Evolutionary conservation across 176 grass and related monocot species (phyloP), one percentile per base, ranked within the genome.

Genomic region (Paspalum notatum): DNA sequence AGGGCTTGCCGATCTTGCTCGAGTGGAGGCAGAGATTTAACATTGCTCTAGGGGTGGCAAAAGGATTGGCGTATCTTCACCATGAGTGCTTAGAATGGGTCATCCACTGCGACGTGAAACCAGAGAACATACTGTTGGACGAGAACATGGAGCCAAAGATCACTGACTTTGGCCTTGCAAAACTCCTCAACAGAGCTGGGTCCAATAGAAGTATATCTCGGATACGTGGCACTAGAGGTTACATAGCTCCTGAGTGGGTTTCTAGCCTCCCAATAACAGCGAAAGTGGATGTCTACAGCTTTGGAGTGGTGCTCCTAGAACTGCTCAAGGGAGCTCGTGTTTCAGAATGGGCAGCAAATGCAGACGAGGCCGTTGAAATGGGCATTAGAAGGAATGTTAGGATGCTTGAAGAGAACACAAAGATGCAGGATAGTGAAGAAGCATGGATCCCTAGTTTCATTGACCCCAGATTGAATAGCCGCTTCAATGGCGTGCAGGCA

Each of bases 221-320:
- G n/a, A n/a, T n/a, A n/a, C n/a, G n/a, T n/a, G n/a, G n/a, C n/a
- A n/a, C n/a, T n/a, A n/a, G n/a, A n/a, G n/a, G n/a, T n/a, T n/a
- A n/a, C n/a, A n/a, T n/a, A n/a, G n/a, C n/a, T n/a, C n/a, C n/a
- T n/a, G n/a, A n/a, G n/a, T n/a, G n/a, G n/a, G n/a, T n/a, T n/a
- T 80, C 68, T 14, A 77, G 68, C 48, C 49, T 83, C 21, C 88
- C 91, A 70, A 86, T 94, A 40, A 91, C 91, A 45, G 82, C 88
- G 42, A 91, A 91, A n/a, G 82, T 94, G 63, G 85, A 94, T 43
- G 85, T 94, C 24, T 94, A 88, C 60, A 94, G 91, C 69, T 88
- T 82, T 5, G 87, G 91, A 77, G 88, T 87, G 10, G 91, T 93
- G 44, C 88, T 93, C 38, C 77, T 90, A 53, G 91, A 93, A 83